Evolutionary conservation across 768 basidiomycete species (phyloP), one percentile per base, ranked within the genome.

Genomic region (Lentinus tigrinus): DNA sequence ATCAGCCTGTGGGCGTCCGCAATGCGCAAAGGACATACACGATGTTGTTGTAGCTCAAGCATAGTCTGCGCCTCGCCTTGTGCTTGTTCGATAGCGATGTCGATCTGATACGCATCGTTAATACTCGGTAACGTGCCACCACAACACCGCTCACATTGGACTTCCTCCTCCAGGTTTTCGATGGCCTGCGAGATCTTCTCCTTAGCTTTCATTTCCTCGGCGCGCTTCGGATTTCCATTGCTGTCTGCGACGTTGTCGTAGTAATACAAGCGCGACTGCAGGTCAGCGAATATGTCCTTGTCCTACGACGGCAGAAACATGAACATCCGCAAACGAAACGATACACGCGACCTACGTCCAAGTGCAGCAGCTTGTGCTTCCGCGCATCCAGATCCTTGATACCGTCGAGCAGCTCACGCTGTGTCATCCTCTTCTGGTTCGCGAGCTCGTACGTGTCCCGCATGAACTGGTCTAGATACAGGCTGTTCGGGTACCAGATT

Each of bases 401-500:
- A 54, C 87, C 78, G 17, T 73, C 75, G 7, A 74, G 58, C 53
- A 86, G 75, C 26, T 77, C 72, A 13, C 71, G 68, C 63, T 72
- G 74, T 42, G 71, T 59, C 40, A 10, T 57, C 31, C 75, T 63
- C 63, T 76, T 78, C 46, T 67, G 64, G 13, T 70, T 69, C 13
- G 78, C 74, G 26, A 79, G 63, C 8, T 77, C 76, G 4, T 81
- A 63, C 40, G 89, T 90, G 49, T 79, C 77, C 49, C 76, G 76
- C 61, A 92, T 62, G 63, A 91, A 93, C 50, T 85, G 82, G 66
- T 93, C 91, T 44, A 93, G 74, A 67, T 83, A 91, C 47, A 93
- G 74, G 19, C 76, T 74, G 62, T 80, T 82, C 2, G 91, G 90
- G 63, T 81, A 93, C 14, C 68, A 70, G 62, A 92, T 85, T 4